phyloP scores from a whole-genome alignment of 352 stramenopile genomes.

The Pythium pyrilobum region DNA sequence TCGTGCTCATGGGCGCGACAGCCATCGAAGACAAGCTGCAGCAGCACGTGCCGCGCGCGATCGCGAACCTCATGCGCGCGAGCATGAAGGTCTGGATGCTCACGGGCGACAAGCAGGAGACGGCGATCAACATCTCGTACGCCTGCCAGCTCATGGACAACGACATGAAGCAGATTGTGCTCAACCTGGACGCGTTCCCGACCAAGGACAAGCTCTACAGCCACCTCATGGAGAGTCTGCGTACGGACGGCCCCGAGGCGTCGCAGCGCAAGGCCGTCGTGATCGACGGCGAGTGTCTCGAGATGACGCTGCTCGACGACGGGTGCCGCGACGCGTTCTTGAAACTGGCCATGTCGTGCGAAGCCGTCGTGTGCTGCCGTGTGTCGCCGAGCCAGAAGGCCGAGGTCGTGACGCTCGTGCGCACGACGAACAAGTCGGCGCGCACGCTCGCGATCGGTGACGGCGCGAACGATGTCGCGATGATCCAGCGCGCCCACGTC shows the following conservation, averaged over 20 bases:
- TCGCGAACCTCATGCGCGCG: conserved; percentile 77
- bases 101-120: conserved; percentile 93
- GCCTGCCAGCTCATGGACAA: conserved; percentile 85
- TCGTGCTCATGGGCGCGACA: conserved; percentile 82
- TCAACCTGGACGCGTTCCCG: conserved; percentile 60
- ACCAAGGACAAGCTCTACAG: conserved; percentile 38
- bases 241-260: not conserved
- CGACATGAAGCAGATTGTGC: conserved; percentile 74
- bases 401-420: conserved; percentile 67
- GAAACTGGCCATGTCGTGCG: conserved; percentile 56
- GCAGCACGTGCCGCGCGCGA: conserved; percentile 81
- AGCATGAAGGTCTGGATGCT: conserved; percentile 93
- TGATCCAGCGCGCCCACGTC: conserved; percentile 91
- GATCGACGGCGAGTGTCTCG: conserved; percentile 66
- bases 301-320: conserved; percentile 51
- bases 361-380: conserved; percentile 77
- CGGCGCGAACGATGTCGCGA: conserved; percentile 93
- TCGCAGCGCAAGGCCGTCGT: conserved; percentile 49
- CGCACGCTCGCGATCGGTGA: conserved; percentile 90
- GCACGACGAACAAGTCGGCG: conserved; percentile 36
- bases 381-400: conserved; percentile 83
- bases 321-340: conserved; percentile 57
- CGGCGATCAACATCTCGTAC: conserved; percentile 93
- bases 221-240: conserved; percentile 21
- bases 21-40: conserved; percentile 95